Percentiles rank a stretch among this genome's conserved stretches.
Evolutionary conservation across 257 asterid species (phyloP).

Genomic region (Solanum paucissectum): DNA sequence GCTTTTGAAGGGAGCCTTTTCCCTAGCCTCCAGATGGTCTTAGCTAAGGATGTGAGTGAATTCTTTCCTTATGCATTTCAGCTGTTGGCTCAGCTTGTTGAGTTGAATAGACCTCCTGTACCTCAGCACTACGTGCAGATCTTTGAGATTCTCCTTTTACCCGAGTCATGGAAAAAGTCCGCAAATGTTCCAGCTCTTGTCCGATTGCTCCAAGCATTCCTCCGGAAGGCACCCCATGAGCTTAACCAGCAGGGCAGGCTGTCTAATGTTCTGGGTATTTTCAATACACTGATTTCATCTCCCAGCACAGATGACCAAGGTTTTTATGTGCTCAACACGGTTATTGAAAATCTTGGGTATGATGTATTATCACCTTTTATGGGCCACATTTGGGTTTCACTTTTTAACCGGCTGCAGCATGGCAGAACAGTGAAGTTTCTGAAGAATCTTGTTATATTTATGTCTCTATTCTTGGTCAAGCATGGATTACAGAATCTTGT

Average conservation of each 20-base stretch:
- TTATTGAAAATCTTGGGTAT: constrained; percentile 71
- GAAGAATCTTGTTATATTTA: constrained; percentile 65
- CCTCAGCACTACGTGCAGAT: constrained; percentile 69
- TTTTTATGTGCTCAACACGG: constrained; percentile 87
- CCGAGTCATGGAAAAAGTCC: constrained; percentile 79
- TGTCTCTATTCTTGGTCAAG: constrained; percentile 85
- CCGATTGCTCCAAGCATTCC: constrained; percentile 87
- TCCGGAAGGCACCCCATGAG: constrained; percentile 75
- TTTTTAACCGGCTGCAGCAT: constrained; percentile 57
- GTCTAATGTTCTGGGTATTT: constrained; percentile 68
- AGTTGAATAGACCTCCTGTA: constrained; percentile 48
- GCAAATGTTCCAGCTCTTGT: constrained; percentile 91
- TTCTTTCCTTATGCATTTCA: constrained; percentile 91
- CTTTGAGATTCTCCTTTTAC: constrained; percentile 63
- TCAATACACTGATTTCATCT: constrained; percentile 50
- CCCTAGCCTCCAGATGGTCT: constrained; percentile 62
- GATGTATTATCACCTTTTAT: constrained; percentile 54
- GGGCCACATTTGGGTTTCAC: constrained; percentile 64
- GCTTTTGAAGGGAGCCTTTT: constrained; percentile 66
- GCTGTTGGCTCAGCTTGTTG: constrained; percentile 92
- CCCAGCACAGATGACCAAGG: constrained; percentile 79
- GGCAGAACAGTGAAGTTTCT: constrained; percentile 51
- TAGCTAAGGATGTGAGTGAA: constrained; percentile 60
- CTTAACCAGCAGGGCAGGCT: constrained; percentile 71
- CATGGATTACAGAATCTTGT: constrained; percentile 64